Evolutionary conservation across 2,329 filamentous ascomycete species (phyloP).

Genomic region (Lizonia empirigonia): DNA sequence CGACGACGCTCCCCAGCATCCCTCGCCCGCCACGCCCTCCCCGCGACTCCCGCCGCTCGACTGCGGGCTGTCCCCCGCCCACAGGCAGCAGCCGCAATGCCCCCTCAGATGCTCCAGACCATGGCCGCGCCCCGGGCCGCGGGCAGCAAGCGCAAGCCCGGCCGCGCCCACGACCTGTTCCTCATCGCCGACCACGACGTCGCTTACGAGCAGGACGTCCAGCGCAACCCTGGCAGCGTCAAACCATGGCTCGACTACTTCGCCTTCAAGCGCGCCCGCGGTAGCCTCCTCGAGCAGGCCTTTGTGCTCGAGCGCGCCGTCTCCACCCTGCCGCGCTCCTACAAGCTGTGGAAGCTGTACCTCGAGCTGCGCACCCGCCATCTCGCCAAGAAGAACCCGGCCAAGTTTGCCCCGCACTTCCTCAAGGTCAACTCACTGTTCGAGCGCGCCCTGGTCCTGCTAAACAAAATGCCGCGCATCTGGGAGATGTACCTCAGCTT

Average conservation of each 20-base stretch:
- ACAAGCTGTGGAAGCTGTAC: constrained; percentile 99
- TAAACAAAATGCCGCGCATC: constrained; percentile 98
- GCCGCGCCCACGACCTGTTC: constrained; percentile 45
- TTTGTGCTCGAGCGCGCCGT: constrained; percentile 90
- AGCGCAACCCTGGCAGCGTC: constrained; percentile 81
- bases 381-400: constrained; percentile 80
- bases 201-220: constrained; percentile 93
- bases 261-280: constrained; percentile 87
- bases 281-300: constrained; percentile 82
- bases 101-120: constrained; percentile 51
- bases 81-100: constrained; percentile 49
- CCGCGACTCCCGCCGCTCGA: constrained; percentile 22
- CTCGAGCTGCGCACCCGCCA: constrained; percentile 83
- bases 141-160: constrained; percentile 42
- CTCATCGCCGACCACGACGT: constrained; percentile 82
- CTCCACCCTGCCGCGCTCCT: constrained; percentile 85
- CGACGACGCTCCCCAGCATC: background rate
- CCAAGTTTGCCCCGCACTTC: constrained; percentile 78
- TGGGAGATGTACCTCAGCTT: constrained; percentile 98
- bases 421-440: constrained; percentile 94
- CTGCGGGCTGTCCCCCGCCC: constrained; percentile 39
- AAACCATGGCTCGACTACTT: constrained; percentile 97
- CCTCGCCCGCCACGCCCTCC: constrained; percentile 5
- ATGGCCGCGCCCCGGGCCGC: constrained; percentile 30
- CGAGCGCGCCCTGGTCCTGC: constrained; percentile 85